phyloP scores from a whole-genome alignment of 2,329 filamentous ascomycete species.

The Cordyceps militaris region DNA sequence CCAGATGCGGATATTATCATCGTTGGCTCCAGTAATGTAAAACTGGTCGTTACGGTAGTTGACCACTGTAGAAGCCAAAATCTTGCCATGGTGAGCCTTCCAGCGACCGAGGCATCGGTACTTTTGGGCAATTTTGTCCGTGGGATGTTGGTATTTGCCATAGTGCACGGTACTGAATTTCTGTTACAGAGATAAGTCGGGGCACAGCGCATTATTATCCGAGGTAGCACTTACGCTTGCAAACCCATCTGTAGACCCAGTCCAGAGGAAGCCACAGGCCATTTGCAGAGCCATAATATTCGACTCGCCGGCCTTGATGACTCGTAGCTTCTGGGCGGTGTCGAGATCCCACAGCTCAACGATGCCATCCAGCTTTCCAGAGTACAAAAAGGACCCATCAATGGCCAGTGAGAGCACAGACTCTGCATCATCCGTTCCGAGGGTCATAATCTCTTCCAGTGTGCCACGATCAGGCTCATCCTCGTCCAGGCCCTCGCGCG shows the following conservation, averaged over 20 bases:
- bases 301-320: constrained; percentile 71
- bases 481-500: constrained; percentile 18
- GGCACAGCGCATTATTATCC: not conserved
- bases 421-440: constrained; percentile 55
- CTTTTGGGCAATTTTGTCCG: constrained; percentile 61
- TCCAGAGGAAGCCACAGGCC: constrained; percentile 78
- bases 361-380: constrained; percentile 77
- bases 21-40: constrained; percentile 92
- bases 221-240: constrained; percentile 57
- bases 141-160: constrained; percentile 44
- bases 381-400: constrained; percentile 88
- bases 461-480: constrained; percentile 45
- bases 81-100: constrained; percentile 79
- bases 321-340: constrained; percentile 81
- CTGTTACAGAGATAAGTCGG: constrained; percentile 26
- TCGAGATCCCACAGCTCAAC: constrained; percentile 97
- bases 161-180: constrained; percentile 63
- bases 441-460: constrained; percentile 61
- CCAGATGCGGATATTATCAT: constrained; percentile 86
- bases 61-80: constrained; percentile 75
- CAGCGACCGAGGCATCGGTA: constrained; percentile 74
- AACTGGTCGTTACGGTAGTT: constrained; percentile 65
- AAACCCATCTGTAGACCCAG: constrained; percentile 81
- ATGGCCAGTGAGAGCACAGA: constrained; percentile 72
- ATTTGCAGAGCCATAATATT: constrained; percentile 85